Conservation (phyloP, 2,329 filamentous ascomycete species). For the Fusarium sp. region DNA sequence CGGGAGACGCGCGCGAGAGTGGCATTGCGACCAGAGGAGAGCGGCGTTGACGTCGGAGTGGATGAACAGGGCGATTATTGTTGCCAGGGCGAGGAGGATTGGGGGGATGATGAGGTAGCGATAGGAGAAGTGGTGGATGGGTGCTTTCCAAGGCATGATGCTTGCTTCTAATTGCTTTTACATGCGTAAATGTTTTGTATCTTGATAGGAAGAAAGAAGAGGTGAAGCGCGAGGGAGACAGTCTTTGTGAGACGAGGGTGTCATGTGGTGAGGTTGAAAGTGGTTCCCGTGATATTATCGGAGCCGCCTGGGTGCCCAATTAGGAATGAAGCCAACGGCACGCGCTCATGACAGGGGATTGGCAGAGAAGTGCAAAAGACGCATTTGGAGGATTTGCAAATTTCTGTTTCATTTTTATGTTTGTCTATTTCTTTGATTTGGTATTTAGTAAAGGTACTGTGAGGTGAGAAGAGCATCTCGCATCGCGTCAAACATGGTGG, state of each 20-base stretch:
- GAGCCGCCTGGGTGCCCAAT: background rate
- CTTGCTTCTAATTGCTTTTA: background rate
- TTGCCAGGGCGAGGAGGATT: slow-evolving; percentile 58
- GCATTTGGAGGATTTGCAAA: background rate
- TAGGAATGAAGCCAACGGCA: background rate
- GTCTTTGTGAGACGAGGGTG: background rate
- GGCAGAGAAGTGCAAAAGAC: background rate
- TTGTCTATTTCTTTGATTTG: background rate
- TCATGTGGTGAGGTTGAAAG: slow-evolving; percentile 34
- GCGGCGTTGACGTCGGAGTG: slow-evolving; percentile 64
- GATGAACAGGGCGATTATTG: slow-evolving; percentile 55
- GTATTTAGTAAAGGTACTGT: fast-evolving
- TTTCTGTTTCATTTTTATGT: background rate
- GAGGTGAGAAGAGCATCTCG: background rate
- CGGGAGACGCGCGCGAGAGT: slow-evolving; percentile 59
- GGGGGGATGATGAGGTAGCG: slow-evolving; percentile 64
- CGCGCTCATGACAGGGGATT: background rate
- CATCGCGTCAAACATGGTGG: background rate
- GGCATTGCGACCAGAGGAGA: slow-evolving; percentile 66
- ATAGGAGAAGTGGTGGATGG: slow-evolving; percentile 65
- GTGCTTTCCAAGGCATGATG: slow-evolving; percentile 49
- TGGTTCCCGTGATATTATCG: slow-evolving; percentile 37
- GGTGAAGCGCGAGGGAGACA: background rate
- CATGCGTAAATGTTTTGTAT: too few species aligned
- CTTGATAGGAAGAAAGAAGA: background rate